phyloP scores from a whole-genome alignment of 108 stramenopile genomes.

The Nitzschia palea region DNA sequence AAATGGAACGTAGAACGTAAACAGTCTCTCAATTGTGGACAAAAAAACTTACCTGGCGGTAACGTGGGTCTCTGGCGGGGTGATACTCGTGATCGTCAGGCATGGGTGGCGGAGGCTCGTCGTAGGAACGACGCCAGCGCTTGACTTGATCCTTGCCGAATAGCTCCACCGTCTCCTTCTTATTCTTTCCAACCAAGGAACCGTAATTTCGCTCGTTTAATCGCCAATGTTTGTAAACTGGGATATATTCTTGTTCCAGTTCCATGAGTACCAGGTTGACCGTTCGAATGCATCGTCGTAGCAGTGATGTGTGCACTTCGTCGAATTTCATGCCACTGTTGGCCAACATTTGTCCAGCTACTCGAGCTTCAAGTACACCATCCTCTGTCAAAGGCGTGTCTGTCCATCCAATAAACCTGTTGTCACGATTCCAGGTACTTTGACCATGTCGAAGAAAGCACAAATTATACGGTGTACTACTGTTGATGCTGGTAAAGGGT shows the following conservation, averaged over 20 bases:
- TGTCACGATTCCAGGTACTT: constrained; percentile 92
- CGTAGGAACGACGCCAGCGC: constrained; percentile 88
- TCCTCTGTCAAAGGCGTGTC: constrained; percentile 93
- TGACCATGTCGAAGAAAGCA: constrained; percentile 87
- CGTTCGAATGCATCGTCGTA: constrained; percentile 86
- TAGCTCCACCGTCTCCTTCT: constrained; percentile 89
- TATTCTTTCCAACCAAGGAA: constrained; percentile 87
- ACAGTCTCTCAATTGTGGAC: not conserved
- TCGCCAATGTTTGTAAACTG: constrained; percentile 85
- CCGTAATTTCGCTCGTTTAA: constrained; percentile 94
- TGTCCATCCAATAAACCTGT: constrained; percentile 89
- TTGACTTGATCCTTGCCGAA: constrained; percentile 80
- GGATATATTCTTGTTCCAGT: constrained; percentile 91
- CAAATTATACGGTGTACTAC: constrained; percentile 55
- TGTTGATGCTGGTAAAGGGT: constrained; percentile 23
- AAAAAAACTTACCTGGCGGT: constrained; percentile 62
- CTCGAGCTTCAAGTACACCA: constrained; percentile 91
- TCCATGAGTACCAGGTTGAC: constrained; percentile 83
- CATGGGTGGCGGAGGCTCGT: constrained; percentile 90
- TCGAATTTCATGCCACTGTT: constrained; percentile 73
- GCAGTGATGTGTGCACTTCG: constrained; percentile 81
- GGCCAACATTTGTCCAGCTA: constrained; percentile 83
- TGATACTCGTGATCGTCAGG: constrained; percentile 68
- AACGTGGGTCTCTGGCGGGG: constrained; percentile 79
- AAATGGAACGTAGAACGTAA: not conserved